These are phyloP conservation scores for Tympanopsis confertula DNA, from an alignment of 2,329 filamentous ascomycete genomes.

Conservation along the genomic window DNA sequence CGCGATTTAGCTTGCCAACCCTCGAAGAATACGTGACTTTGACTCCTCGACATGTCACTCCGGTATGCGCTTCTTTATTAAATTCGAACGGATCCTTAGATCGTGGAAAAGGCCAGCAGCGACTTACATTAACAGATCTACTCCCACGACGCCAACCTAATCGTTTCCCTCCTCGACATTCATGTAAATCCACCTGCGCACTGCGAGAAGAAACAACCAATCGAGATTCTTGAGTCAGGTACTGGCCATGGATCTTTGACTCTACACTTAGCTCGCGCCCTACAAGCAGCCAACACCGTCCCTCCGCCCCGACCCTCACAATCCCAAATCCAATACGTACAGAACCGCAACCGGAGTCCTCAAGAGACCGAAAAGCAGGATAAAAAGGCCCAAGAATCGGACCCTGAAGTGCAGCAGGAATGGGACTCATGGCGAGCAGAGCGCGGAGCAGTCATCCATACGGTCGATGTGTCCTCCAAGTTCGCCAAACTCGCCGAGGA, in stretches of 20 bases:
- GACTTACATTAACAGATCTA: constrained; percentile 39
- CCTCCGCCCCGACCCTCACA: constrained; percentile 22
- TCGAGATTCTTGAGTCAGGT: constrained; percentile 63
- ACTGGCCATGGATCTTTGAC: constrained; percentile 63
- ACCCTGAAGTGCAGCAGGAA: constrained; percentile 15
- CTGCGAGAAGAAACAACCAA: constrained; percentile 12
- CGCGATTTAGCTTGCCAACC: constrained; percentile 38
- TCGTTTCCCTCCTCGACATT: constrained; percentile 61
- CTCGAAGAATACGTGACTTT: constrained; percentile 55
- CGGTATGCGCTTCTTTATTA: constrained; percentile 29
- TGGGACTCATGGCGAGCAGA: constrained; percentile 24
- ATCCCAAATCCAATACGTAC: constrained; percentile 9
- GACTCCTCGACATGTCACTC: constrained; percentile 53
- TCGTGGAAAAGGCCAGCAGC: constrained; percentile 4
- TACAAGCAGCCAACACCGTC: constrained; percentile 50
- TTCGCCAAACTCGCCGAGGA: constrained; percentile 46
- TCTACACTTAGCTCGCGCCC: constrained; percentile 52
- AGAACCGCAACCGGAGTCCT: constrained; percentile 8
- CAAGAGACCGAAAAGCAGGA: constrained; percentile 3
- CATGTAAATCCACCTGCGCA: constrained; percentile 31
- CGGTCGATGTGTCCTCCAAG: constrained; percentile 43
- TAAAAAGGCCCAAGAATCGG: background rate
- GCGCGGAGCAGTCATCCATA: constrained; percentile 50
- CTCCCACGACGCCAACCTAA: constrained; percentile 53
- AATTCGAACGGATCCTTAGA: background rate